Evolutionary conservation across 352 stramenopile species (phyloP), one percentile per base, ranked within the genome.

Genomic region (Phytopythium litorale): DNA sequence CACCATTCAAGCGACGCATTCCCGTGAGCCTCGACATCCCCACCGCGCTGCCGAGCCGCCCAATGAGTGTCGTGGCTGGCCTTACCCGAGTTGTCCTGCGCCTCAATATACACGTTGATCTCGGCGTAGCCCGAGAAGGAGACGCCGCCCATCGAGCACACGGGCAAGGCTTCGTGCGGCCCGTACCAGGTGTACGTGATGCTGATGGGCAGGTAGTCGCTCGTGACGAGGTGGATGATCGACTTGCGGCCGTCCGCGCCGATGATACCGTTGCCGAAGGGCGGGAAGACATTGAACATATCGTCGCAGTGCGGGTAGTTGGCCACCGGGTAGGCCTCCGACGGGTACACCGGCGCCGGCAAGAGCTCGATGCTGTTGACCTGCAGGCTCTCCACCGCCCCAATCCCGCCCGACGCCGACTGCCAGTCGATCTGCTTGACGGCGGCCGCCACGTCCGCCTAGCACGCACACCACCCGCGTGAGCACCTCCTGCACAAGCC

Each of bases 381-480:
- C 11, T 67, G 68, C 38, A 94, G 67, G 62, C 79, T 92, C 62
- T 76, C 63, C 6, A 94, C 80, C 0, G 70, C 65, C 28, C 84
- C 86, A 1, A 72, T 66, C 19, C 84, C 86, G 4, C 81, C 80
- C 23, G 58, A 66, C 19, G 68, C 43, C 19, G 78, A 83, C 40
- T 78, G 71, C 79, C 85, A 94, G 60, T 94, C 84, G 62, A 94
- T 92, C 66, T 94, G 86, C 67, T 91, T 92, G 33, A 94, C 86
- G 0, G 70, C 83, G 12, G 79, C 84, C n/a, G 84, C 64, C 25
- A 93, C 62, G 33, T 91, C 81, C 40, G 86, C 86, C 81, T 94
- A 65, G 45, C 35, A 40, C 54, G 37, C 40, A 63, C 28, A 42
- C 9, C 11, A 12, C 11, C 21, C 2, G 3, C 7, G 3, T 11